Conservation (phyloP, 495 filamentous ascomycete species). For the Hypoxylon fuscum region DNA sequence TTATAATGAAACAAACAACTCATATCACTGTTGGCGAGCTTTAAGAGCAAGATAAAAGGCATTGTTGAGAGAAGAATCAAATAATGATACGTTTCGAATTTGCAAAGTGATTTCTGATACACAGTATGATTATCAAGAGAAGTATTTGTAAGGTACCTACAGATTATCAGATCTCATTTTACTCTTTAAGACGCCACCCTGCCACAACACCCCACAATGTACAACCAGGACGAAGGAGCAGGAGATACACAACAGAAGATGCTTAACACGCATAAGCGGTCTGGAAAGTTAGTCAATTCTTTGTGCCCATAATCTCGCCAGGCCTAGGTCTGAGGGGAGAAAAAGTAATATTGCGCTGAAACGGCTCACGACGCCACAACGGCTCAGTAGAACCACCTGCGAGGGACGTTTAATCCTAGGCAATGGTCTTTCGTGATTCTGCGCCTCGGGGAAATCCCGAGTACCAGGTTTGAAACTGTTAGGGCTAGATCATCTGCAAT, state of each 20-base stretch:
- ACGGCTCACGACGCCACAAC: neutral
- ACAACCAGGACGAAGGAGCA: too few relatives aligned
- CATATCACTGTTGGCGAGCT: too few relatives aligned
- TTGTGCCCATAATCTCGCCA: too few relatives aligned
- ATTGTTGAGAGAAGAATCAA: neutral
- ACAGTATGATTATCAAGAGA: neutral
- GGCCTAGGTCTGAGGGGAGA: neutral
- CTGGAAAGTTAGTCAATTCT: too few relatives aligned
- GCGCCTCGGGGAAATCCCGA: neutral
- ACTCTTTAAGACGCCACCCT: too few relatives aligned
- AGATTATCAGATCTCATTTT: neutral
- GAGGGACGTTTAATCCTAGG: too few relatives aligned
- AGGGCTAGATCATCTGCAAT: neutral
- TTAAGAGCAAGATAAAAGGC: too few relatives aligned
- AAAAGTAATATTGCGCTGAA: neutral
- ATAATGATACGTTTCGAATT: neutral
- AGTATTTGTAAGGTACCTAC: neutral
- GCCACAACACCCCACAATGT: too few relatives aligned
- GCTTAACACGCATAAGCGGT: neutral
- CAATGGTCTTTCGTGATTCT: neutral
- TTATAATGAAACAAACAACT: too few relatives aligned
- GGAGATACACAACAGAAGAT: too few relatives aligned
- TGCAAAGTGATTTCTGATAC: too few relatives aligned
- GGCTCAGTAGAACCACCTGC: neutral
- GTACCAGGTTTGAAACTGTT: neutral